Base-by-base conservation (phyloP, 1,139 yeast species). In the Yamadazyma sp. region DNA sequence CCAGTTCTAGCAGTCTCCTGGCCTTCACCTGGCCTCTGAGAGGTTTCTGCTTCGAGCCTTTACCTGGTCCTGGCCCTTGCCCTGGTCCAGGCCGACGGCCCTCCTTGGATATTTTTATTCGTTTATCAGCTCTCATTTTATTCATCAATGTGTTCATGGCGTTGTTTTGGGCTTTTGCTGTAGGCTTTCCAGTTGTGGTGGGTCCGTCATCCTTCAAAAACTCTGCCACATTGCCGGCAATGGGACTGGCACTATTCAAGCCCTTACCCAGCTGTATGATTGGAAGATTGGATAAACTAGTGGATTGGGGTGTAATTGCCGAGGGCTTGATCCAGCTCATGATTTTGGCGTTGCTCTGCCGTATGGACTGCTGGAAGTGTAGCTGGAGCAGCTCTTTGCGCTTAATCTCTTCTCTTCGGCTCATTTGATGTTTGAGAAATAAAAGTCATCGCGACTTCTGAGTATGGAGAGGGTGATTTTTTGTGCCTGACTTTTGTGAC, bases 351-450 rank as follows among this genome's bases (percentile, higher is more conserved):
- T 67, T 67, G 21, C 64, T 66, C 29, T 61, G 62, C 6, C 67
- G 48, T 12, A 76, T 53, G 4, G 73, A 66, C 8, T 70, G 59
- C 50, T 72, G 78, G 49, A 76, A 67, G 44, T 62, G 62, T 12
- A 77, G 67, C 46, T 73, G 82, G 11, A 77, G 59, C 29, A 66
- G 70, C 43, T 76, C 73, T 48, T 76, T 76, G 34, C 61, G 52
- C 47, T 68, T 66, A 39, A 75, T 74, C 47, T 74, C 80, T 36
- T 65, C 54, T 23, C 76, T 51, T 40, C 69, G 54, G 41, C 61
- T 64, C 40, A 48, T 49, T 10, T 18, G 7, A 8, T 18, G n/a
- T n/a, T n/a, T n/a, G n/a, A n/a, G n/a, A 18, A 18, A 18, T 6
- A 18, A 18, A 18, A 18, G 21, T 18, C 21, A 18, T 18, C 21